These are phyloP conservation scores for Pythium monospermum DNA, from an alignment of 352 stramenopile genomes.

Conservation along the genomic window DNA sequence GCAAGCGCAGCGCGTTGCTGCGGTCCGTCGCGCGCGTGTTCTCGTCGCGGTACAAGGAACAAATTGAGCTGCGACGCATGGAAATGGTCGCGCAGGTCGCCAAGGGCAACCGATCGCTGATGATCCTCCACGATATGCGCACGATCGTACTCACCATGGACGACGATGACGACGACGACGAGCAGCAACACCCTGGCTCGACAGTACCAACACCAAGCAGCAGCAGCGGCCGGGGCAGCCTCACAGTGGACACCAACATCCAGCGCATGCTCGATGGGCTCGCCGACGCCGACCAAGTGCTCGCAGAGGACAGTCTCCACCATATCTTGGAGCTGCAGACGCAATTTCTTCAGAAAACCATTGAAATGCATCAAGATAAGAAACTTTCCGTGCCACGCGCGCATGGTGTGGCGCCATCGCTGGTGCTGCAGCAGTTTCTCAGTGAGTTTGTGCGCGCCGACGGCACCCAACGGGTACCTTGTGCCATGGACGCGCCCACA, in stretches of 20 bases:
- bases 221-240: constrained; percentile 34
- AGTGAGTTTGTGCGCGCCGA: constrained; percentile 21
- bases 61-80: constrained; percentile 61
- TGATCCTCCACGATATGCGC: constrained; percentile 34
- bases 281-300: constrained; percentile 41
- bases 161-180: constrained; percentile 19
- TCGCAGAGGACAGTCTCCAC: constrained; percentile 58
- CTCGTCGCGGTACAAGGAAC: constrained; percentile 45
- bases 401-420: constrained; percentile 8
- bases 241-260: constrained; percentile 25
- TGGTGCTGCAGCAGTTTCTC: constrained; percentile 36
- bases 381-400: constrained; percentile 9
- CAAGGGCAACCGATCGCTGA: constrained; percentile 54
- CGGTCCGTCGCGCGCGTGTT: constrained; percentile 43
- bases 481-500: constrained; percentile 37
- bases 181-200: not conserved
- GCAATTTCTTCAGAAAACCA: constrained; percentile 44
- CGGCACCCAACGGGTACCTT: constrained; percentile 23
- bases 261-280: constrained; percentile 46
- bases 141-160: constrained; percentile 33
- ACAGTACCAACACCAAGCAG: constrained; percentile 18
- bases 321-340: constrained; percentile 56
- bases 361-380: constrained; percentile 47
- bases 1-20: constrained; percentile 37
- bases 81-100: constrained; percentile 65